Conservation (phyloP, 2,329 filamentous ascomycete genomes). For the Beauveria medogensis region DNA sequence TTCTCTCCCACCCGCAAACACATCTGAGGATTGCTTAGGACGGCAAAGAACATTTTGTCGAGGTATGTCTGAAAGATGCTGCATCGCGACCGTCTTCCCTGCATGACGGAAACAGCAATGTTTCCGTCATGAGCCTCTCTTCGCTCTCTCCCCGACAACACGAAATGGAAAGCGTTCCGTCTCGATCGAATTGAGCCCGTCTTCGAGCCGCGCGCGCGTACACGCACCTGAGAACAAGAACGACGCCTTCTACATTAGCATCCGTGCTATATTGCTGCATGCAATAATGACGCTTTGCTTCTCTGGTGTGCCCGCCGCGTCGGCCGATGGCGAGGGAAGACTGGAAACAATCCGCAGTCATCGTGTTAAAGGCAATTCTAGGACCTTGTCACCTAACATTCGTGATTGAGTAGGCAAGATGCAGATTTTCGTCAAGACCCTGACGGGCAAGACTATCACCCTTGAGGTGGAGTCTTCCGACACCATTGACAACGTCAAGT, state of each 20-base stretch:
- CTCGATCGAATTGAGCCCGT: slow-evolving; percentile 9
- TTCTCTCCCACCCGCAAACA: slow-evolving; percentile 26
- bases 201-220: slow-evolving; percentile 2
- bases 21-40: slow-evolving; percentile 56
- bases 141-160: background rate
- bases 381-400: slow-evolving; percentile 29
- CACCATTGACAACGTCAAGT: slow-evolving; percentile 99
- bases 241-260: background rate
- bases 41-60: slow-evolving; percentile 53
- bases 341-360: background rate
- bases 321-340: background rate
- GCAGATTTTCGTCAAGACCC: slow-evolving; percentile 74
- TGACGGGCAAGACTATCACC: slow-evolving; percentile 99
- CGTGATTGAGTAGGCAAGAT: slow-evolving; percentile 50
- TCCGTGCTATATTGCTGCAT: background rate
- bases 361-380: background rate
- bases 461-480: slow-evolving; percentile 99
- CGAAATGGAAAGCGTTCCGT: background rate
- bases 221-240: background rate
- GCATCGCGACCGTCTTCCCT: slow-evolving; percentile 22
- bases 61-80: slow-evolving; percentile 53
- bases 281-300: background rate
- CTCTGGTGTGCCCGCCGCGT: background rate
- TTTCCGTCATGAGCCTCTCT: slow-evolving; percentile 8
- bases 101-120: slow-evolving; percentile 21